A percentile compares a stretch with the other conserved stretches of the same genome.
These are phyloP conservation scores for Exobasidium cylindrosporum DNA, from an alignment of 1,284 basidiomycete species.

Conservation along the genomic window DNA sequence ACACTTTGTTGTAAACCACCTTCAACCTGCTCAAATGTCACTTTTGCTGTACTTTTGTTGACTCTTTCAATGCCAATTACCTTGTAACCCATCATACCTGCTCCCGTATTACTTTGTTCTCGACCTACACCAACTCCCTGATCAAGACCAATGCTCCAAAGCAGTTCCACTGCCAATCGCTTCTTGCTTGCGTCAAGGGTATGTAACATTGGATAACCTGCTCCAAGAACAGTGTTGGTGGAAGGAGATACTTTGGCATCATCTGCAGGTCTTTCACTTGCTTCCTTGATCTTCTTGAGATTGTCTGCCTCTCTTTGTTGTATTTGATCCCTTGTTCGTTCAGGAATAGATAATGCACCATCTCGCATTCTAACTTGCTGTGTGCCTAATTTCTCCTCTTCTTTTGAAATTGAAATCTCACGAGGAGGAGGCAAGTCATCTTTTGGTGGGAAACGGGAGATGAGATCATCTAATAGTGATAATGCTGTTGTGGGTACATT, in stretches of 20 bases:
- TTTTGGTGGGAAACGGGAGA: conserved; percentile 39
- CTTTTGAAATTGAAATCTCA: conserved; percentile 1
- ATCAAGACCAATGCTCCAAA: conserved; percentile 39
- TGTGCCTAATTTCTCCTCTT: neutral
- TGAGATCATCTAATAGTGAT: conserved; percentile 38
- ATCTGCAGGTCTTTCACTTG: neutral
- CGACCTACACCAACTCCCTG: conserved; percentile 34
- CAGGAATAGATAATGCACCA: conserved; percentile 19
- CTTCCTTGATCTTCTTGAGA: conserved; percentile 12
- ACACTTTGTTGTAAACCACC: conserved; percentile 20
- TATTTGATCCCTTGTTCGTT: conserved; percentile 15
- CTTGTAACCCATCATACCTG: conserved; percentile 46
- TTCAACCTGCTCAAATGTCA: conserved; percentile 38
- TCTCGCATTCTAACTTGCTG: conserved; percentile 10
- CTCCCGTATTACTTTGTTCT: conserved; percentile 22
- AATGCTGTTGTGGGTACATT: conserved; percentile 47
- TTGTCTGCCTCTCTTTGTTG: conserved; percentile 13
- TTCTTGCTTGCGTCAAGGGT: conserved; percentile 36
- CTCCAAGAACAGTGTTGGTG: conserved; percentile 38
- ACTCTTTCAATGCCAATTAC: conserved; percentile 29
- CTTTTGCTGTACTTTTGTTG: conserved; percentile 23
- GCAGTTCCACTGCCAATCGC: conserved; percentile 39
- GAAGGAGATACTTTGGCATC: conserved; percentile 27
- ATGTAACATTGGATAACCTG: conserved; percentile 48
- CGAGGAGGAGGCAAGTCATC: conserved; percentile 19